Base-by-base conservation (phyloP, 2,329 filamentous ascomycete species). In the Ophiocordyceps polyrhachis-furcata region DNA sequence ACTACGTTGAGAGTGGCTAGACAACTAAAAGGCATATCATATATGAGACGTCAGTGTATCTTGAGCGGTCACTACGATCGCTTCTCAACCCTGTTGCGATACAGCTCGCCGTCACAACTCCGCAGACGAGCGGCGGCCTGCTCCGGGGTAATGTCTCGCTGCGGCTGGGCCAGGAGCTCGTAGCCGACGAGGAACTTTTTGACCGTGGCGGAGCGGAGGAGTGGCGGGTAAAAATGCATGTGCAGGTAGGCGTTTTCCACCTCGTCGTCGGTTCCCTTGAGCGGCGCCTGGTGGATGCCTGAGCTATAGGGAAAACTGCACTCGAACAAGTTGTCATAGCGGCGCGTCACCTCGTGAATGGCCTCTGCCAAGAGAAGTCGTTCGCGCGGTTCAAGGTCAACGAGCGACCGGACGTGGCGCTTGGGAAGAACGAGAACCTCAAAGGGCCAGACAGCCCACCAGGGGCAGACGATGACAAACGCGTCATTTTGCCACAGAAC, bases 401-500 rank as follows among this genome's bases (percentile, higher is more conserved):
- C 79, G 41, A 98, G 70, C 1, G 83, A 82, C 40, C 87, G 78
- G 52, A 88, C 81, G 60, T 95, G 88, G 49, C 77, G 70, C 65
- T 86, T 93, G 49, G 84, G 77, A 28, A 95, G 70, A 48, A 98
- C 74, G 69, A 98, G 82, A 42, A 89, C 82, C 67, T 98, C 91
- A 49, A 95, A 98, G 0, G 91, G 91, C 91, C 91, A 98, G 17
- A 86, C 73, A 1, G 86, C 91, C 91, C 91, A 98, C 87, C 91
- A 98, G 0, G 91, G 91, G 56, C 88, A 94, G 15, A 96, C 75
- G 0, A 88, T 81, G 40, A 94, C 66, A 61, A 96, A 98, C 1
- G 70, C 70, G 12, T 74, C 74, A 58, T 98, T 98, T 60, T 93
- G 79, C 58, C 83, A 94, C 0, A 98, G 83, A 9, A 93, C 73